Conservation (phyloP, 768 basidiomycete species). For the Paxillus rubicundulus region DNA sequence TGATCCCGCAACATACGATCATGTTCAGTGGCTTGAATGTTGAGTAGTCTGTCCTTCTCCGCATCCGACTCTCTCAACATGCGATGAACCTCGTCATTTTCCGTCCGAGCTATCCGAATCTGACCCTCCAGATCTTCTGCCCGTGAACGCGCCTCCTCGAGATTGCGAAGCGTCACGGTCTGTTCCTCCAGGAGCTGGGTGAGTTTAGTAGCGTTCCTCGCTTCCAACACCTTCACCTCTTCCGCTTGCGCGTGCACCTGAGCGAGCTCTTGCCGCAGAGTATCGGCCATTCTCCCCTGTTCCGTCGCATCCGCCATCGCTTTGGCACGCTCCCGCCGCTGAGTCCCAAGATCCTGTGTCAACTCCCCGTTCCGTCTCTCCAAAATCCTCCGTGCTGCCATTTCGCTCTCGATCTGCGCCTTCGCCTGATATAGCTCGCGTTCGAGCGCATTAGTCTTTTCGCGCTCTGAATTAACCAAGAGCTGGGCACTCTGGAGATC, state of each 20-base stretch:
- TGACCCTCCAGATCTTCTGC: slow-evolving; percentile 77
- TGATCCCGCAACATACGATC: slow-evolving; percentile 77
- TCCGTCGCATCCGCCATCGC: slow-evolving; percentile 70
- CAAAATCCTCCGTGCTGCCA: slow-evolving; percentile 55
- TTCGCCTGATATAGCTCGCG: slow-evolving; percentile 62
- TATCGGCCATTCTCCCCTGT: slow-evolving; percentile 57
- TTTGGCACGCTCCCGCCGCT: slow-evolving; percentile 49
- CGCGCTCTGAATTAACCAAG: slow-evolving; percentile 42
- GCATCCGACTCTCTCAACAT: slow-evolving; percentile 64
- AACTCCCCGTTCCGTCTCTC: slow-evolving; percentile 65
- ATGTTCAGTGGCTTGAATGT: slow-evolving; percentile 66
- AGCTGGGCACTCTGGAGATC: slow-evolving; percentile 42
- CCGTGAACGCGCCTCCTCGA: slow-evolving; percentile 72
- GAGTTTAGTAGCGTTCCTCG: slow-evolving; percentile 60
- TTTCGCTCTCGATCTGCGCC: slow-evolving; percentile 62
- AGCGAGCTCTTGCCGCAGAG: slow-evolving; percentile 58
- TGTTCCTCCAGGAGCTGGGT: slow-evolving; percentile 72
- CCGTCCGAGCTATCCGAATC: slow-evolving; percentile 64
- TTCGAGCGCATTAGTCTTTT: slow-evolving; percentile 55
- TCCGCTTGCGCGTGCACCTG: slow-evolving; percentile 62
- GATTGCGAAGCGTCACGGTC: slow-evolving; percentile 60
- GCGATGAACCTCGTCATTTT: slow-evolving; percentile 63
- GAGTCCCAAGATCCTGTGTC: slow-evolving; percentile 51
- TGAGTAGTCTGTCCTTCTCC: slow-evolving; percentile 79
- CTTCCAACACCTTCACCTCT: slow-evolving; percentile 66